These are phyloP conservation scores for Candida tetrigidarum DNA, from an alignment of 1,139 yeast species.

Conservation along the genomic window DNA sequence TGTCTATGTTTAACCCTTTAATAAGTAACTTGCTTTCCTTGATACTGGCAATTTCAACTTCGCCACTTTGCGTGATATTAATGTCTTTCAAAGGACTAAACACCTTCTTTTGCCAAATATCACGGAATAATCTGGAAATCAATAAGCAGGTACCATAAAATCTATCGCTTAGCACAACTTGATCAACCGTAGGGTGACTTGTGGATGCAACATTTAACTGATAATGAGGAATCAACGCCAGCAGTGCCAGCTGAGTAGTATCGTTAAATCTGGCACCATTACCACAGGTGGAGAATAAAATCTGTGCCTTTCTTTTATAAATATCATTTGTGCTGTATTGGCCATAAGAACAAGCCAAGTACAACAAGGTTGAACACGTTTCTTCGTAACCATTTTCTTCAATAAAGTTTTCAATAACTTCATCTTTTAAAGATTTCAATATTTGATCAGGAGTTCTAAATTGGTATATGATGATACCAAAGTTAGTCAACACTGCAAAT, in stretches of 20 bases:
- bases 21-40: slow-evolving; percentile 51
- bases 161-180: slow-evolving; percentile 86
- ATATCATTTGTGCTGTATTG: slow-evolving; percentile 53
- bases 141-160: slow-evolving; percentile 90
- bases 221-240: slow-evolving; percentile 17
- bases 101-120: slow-evolving; percentile 76
- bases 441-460: slow-evolving; percentile 81
- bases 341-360: slow-evolving; percentile 77
- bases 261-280: slow-evolving; percentile 53
- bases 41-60: slow-evolving; percentile 45
- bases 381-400: slow-evolving; percentile 63
- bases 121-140: slow-evolving; percentile 75
- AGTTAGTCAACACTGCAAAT: slow-evolving; percentile 81
- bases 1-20: slow-evolving; percentile 51
- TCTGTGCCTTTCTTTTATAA: slow-evolving; percentile 51
- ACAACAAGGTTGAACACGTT: slow-evolving; percentile 85
- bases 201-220: slow-evolving; percentile 12
- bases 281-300: slow-evolving; percentile 58
- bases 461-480: slow-evolving; percentile 76
- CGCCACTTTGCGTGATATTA: slow-evolving; percentile 43
- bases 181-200: slow-evolving; percentile 54
- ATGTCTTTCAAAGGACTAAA: slow-evolving; percentile 54
- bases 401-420: slow-evolving; percentile 50
- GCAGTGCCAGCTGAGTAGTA: slow-evolving; percentile 11
- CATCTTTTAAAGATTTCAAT: slow-evolving; percentile 69